Base-by-base conservation (phyloP, 2,329 filamentous ascomycete genomes). In the Beauveria varroae region DNA sequence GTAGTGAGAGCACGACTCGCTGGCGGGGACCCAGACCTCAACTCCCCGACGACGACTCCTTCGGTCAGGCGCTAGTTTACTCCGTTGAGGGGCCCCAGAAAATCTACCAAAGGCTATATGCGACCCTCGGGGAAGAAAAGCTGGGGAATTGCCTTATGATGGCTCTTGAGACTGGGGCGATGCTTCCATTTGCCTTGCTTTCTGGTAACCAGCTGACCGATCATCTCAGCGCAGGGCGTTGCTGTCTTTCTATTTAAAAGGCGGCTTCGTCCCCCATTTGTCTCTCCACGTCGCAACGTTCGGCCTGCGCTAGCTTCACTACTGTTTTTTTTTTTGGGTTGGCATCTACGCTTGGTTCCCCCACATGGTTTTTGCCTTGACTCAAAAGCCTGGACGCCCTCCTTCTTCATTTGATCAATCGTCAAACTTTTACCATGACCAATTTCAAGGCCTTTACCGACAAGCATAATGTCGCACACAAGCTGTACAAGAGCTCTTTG, bases 401-500 rank as follows among this genome's bases (percentile, higher is more conserved):
- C 10, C 22, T 20, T 40, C 43, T 51, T 24, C 28, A 20, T 18
- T 46, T 46, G 40, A 52, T 30, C 10, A 34, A 44, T n/a, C 14
- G 24, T 34, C 26, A 37, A 6, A 50, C 37, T 14, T 9, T 59
- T 9, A 47, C 10, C 44, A 63, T 63, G 62, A 34, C 46, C 26
- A 49, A 37, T 49, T 57, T 63, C 30, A 59, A 57, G 14, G 52
- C 37, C 12, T 57, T 54, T 3, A 49, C 60, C 34, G 57, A 54
- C 26, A 63, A 63, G 53, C 52, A 63, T 52, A 63, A 63, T 71
- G 74, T 84, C 12, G 80, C 81, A 60, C 77, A 84, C 69, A 76
- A 75, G 64, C 71, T 83, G 5, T 75, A 85, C 73, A 86, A 86
- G 74, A 71, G 75, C 20, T 71, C 73, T 47, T 77, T 87, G 63